Evolutionary conservation across 805 yeast species (phyloP).

Genomic region (Yamadazyma insecticola): DNA sequence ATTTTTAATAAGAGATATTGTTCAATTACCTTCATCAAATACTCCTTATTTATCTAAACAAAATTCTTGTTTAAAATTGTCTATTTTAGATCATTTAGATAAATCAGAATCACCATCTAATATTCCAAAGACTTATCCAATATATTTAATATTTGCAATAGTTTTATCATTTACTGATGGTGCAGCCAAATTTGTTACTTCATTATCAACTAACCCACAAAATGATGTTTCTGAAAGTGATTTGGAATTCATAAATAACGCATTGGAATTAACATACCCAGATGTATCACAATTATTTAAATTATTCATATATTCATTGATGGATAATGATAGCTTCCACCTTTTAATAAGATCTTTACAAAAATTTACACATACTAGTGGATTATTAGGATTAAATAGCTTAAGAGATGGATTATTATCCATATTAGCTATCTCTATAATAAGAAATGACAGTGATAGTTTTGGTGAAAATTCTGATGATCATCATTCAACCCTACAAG

Average conservation of each 20-base stretch:
- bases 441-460: too few species aligned
- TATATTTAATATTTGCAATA: constrained; percentile 52
- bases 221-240: constrained; percentile 31
- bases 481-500: constrained; percentile 1
- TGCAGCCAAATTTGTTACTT: constrained; percentile 49
- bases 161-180: constrained; percentile 63
- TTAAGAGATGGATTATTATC: constrained; percentile 50
- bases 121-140: constrained; percentile 53
- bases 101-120: constrained; percentile 70
- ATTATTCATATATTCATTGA: constrained; percentile 53
- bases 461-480: too few species aligned
- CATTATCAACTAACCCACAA: constrained; percentile 17
- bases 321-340: constrained; percentile 71
- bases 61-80: constrained; percentile 45
- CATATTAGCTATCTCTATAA: constrained; percentile 23
- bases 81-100: constrained; percentile 73
- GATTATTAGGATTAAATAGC: constrained; percentile 54
- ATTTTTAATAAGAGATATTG: constrained; percentile 13
- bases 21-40: constrained; percentile 10
- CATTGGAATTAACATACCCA: constrained; percentile 25
- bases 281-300: constrained; percentile 24
- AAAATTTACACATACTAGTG: constrained; percentile 76
- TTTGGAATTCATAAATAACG: constrained; percentile 30
- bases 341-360: constrained; percentile 68
- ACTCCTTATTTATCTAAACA: constrained; percentile 30